Base-by-base conservation (phyloP, 1,139 yeast species). In the Yamadazyma triangularis region DNA sequence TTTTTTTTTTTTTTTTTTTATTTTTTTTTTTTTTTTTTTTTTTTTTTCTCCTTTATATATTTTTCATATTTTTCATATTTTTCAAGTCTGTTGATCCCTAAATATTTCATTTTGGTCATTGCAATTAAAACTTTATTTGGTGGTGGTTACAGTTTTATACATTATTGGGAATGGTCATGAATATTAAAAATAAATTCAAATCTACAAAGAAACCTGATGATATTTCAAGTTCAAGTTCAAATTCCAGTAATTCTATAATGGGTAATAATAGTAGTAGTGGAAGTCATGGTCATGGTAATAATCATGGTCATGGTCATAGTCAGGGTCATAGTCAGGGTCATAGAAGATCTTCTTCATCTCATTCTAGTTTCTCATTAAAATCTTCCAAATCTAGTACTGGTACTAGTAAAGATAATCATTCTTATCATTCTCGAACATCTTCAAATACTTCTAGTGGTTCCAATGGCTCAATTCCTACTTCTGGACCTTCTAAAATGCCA, bases 321-420 rank as follows among this genome's bases (percentile, higher is more conserved):
- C 6, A 18, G 6, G 20, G 24, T 33, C 42, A 18, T 7, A 7
- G 8, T 18, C 6, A 18, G 6, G 20, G 24, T 33, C 42, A 41
- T 19, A 39, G 28, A 30, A 25, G 47, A 22, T 28, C 41, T 4
- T 32, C 41, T 2, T 41, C 45, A 1, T 28, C 19, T 13, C 33
- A 30, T 25, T 42, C 47, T 3, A 38, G 27, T 21, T 32, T 31
- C 15, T 40, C 47, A 4, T 29, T 36, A 13, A 36, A 36, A 25
- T 38, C 45, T 9, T 23, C 40, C 14, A 37, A 34, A 27, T 19
- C 15, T n/a, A 33, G 34, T 20, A 15, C 20, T 11, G 27, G 30
- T 22, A 15, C 25, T 13, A 26, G 11, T 24, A 5, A 8, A 24
- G 5, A 13, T 6, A 24, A 24, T 14, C 8, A 18, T 11, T 19